phyloP scores from a whole-genome alignment of 164 flowering plant species.

The Buxus sempervirens region DNA sequence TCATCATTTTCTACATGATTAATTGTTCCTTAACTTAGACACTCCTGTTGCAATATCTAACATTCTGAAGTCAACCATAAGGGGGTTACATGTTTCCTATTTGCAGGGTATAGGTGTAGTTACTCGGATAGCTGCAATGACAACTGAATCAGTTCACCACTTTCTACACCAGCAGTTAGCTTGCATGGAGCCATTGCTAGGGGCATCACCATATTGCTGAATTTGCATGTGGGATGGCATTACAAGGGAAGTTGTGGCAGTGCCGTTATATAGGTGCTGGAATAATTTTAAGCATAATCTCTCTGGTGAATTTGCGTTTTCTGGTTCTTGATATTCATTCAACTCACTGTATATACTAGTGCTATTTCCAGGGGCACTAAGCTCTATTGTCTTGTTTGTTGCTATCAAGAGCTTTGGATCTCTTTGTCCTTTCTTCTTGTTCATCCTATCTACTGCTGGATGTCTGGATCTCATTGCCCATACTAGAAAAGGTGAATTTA shows the following conservation, averaged over 20 bases:
- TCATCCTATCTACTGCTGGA: too few relatives aligned
- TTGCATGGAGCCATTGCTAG: constrained; percentile 60
- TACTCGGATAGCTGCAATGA: constrained; percentile 63
- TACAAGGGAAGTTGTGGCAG: background rate
- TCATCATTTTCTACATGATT: background rate
- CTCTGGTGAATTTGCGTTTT: background rate
- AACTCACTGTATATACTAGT: too few relatives aligned
- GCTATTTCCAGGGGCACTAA: too few relatives aligned
- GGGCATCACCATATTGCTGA: constrained; percentile 58
- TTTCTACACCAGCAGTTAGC: constrained; percentile 64
- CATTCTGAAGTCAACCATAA: background rate
- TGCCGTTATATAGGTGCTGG: background rate
- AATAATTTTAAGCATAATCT: background rate
- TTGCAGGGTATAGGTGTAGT: constrained; percentile 70
- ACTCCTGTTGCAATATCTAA: background rate
- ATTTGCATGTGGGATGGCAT: background rate
- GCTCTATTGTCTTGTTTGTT: too few relatives aligned
- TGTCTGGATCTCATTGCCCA: too few relatives aligned
- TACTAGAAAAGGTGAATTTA: too few relatives aligned
- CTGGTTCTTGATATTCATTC: too few relatives aligned
- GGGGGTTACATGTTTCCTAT: background rate
- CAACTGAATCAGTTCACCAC: constrained; percentile 74
- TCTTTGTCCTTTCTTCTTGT: too few relatives aligned
- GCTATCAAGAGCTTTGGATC: too few relatives aligned
- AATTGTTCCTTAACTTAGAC: too few relatives aligned